These are phyloP conservation scores for Gossypium trilobum DNA, from an alignment of 441 rosid genomes.

Conservation along the genomic window DNA sequence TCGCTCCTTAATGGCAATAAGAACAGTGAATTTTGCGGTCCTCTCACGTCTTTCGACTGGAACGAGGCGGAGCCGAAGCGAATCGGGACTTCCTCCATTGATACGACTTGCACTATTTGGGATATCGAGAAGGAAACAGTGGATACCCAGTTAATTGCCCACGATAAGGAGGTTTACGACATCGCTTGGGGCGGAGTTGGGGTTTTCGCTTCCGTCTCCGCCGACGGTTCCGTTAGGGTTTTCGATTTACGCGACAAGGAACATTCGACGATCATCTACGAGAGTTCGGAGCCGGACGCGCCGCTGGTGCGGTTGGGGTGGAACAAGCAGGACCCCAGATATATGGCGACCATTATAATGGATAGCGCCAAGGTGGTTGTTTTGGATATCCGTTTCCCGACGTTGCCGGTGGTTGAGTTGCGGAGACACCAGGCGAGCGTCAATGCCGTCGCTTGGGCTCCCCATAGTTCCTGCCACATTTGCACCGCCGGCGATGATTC, in stretches of 20 bases:
- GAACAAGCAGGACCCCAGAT: constrained; percentile 97
- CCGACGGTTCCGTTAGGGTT: background rate
- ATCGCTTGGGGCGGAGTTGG: background rate
- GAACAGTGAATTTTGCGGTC: constrained; percentile 78
- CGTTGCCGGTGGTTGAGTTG: constrained; percentile 77
- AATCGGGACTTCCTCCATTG: constrained; percentile 77
- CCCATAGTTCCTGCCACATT: constrained; percentile 81
- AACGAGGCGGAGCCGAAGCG: constrained; percentile 84
- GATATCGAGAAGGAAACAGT: constrained; percentile 78
- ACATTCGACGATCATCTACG: background rate
- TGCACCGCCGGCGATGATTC: constrained; percentile 95
- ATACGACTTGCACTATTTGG: constrained; percentile 90
- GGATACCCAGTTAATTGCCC: constrained; percentile 86
- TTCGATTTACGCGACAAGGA: background rate
- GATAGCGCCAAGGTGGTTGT: constrained; percentile 90
- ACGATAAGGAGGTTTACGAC: background rate
- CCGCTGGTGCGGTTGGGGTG: constrained; percentile 81
- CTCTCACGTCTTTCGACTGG: constrained; percentile 85
- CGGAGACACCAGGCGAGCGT: constrained; percentile 82
- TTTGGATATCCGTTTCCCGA: constrained; percentile 76
- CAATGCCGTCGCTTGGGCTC: constrained; percentile 96
- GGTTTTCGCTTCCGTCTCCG: background rate
- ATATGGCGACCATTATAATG: constrained; percentile 90
- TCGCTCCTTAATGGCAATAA: constrained; percentile 64
- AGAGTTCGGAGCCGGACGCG: constrained; percentile 52